Evolutionary conservation across 495 filamentous ascomycete species (phyloP).

Genomic region (Cetradonia linearis): DNA sequence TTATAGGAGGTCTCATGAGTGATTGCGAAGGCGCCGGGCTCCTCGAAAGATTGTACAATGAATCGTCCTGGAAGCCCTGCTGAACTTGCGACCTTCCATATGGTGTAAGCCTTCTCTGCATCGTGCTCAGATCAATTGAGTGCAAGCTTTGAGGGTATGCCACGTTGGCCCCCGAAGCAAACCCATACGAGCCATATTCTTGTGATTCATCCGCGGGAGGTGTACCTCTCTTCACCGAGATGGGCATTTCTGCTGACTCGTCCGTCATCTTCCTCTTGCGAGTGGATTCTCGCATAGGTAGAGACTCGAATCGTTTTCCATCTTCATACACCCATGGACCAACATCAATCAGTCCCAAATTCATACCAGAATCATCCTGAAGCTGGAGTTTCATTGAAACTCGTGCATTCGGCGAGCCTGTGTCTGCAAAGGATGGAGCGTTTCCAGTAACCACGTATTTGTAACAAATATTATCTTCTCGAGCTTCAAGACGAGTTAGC

Average conservation of each 20-base stretch:
- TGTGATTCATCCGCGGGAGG: conserved; percentile 30
- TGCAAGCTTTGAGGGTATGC: conserved; percentile 41
- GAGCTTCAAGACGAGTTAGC: conserved; percentile 49
- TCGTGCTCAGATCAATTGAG: conserved; percentile 29
- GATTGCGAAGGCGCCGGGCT: conserved; percentile 27
- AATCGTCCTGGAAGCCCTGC: conserved; percentile 13
- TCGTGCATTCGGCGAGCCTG: conserved; percentile 52
- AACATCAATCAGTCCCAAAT: conserved; percentile 53
- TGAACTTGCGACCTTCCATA: conserved; percentile 17
- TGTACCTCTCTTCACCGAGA: conserved; percentile 38
- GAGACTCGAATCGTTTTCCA: conserved; percentile 29
- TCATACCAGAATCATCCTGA: conserved; percentile 53
- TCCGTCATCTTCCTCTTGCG: conserved; percentile 47
- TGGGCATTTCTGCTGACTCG: conserved; percentile 34
- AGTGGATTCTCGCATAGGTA: conserved; percentile 20
- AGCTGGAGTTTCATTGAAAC: conserved; percentile 66
- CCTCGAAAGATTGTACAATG: conserved; percentile 30
- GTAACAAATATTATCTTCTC: conserved; percentile 39
- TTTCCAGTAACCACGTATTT: conserved; percentile 64
- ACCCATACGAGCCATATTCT: conserved; percentile 30
- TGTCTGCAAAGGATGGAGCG: conserved; percentile 59
- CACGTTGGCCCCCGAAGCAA: conserved; percentile 23
- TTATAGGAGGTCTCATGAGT: conserved; percentile 34
- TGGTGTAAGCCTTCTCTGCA: conserved; percentile 13
- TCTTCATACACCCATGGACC: conserved; percentile 70